Base-by-base conservation (phyloP, 179 eudicot genomes). In the Gypsophila paniculata region DNA sequence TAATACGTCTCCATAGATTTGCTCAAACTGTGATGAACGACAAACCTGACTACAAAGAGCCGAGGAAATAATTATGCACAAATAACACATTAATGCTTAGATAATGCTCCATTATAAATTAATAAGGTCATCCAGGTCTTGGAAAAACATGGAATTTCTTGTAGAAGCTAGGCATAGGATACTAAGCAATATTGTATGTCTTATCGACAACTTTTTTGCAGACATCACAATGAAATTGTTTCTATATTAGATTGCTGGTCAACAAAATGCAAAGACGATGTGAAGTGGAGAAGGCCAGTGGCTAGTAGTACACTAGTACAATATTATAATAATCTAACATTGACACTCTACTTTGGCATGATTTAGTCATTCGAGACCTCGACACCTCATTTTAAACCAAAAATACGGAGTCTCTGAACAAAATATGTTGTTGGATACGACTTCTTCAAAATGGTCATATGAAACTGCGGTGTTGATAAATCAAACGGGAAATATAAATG, bases 1-100 rank as follows among this genome's bases (percentile, higher is more conserved):
- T 94, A 94, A 81, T 94, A 94, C 44, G 99, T 94, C 89, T 94
- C 99, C 99, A 94, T 91, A 78, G 99, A 91, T 84, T 94, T 94
- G 90, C 99, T 87, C 61, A 94, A 80, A 76, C 92, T 85, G 78
- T 91, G 92, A 82, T 89, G 94, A 54, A 93, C 81, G 83, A 94
- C 99, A 82, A 94, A 94, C 90, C 99, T 94, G 91, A 94, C 99
- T 94, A 80, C 72, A 89, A 74, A 68, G 72, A 84, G 74, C 74
- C 26, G 57, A 52, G 44, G 73, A 53, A 53, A 58, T 70, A 74
- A n/a, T 26, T 39, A 57, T 66, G 66, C 42, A 39, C 70, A 67
- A 22, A n/a, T 34, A 42, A 34, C 25, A 29, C 49, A 10, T 22
- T 5, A 22, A 55, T 32, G 9, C 52, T 9, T 55, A 9, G 53